Conservation (phyloP, 2,329 filamentous ascomycete species). For the Paecilomyces sp. region DNA sequence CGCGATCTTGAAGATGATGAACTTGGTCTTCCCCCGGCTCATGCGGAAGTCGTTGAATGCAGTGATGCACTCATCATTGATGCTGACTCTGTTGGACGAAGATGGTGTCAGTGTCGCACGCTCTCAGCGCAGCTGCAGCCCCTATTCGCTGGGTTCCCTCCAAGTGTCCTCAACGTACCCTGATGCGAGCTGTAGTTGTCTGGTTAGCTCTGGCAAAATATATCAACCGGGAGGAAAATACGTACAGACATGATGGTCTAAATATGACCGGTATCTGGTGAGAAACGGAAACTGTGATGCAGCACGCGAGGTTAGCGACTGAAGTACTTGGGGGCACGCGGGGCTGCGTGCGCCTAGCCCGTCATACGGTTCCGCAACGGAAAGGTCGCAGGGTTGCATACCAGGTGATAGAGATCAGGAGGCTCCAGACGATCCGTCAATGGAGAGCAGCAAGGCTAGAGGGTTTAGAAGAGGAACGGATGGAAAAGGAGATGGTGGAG, state of each 20-base stretch:
- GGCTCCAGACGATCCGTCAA: background rate
- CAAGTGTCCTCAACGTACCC: slow-evolving; percentile 4
- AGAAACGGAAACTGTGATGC: background rate
- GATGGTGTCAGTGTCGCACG: background rate
- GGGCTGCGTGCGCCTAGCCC: background rate
- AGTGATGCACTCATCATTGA: slow-evolving; percentile 40
- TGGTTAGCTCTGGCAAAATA: background rate
- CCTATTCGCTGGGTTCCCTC: background rate
- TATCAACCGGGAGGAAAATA: background rate
- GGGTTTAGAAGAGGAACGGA: background rate
- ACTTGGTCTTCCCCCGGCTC: slow-evolving; percentile 39
- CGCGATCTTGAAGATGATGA: slow-evolving; percentile 46
- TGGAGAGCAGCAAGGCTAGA: background rate
- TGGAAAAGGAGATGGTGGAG: background rate
- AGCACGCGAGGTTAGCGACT: background rate
- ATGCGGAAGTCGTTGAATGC: slow-evolving; percentile 43
- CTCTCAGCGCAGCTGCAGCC: background rate
- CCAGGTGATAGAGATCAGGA: background rate
- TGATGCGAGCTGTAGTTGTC: slow-evolving; percentile 5
- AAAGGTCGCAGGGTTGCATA: background rate
- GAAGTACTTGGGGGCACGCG: background rate
- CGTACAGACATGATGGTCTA: slow-evolving; percentile 3
- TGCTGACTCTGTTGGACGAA: slow-evolving; percentile 31
- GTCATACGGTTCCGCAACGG: background rate
- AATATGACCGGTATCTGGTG: background rate